These are phyloP conservation scores for Pseudocercospora vitis DNA, from an alignment of 2,329 filamentous ascomycete genomes.

Conservation along the genomic window DNA sequence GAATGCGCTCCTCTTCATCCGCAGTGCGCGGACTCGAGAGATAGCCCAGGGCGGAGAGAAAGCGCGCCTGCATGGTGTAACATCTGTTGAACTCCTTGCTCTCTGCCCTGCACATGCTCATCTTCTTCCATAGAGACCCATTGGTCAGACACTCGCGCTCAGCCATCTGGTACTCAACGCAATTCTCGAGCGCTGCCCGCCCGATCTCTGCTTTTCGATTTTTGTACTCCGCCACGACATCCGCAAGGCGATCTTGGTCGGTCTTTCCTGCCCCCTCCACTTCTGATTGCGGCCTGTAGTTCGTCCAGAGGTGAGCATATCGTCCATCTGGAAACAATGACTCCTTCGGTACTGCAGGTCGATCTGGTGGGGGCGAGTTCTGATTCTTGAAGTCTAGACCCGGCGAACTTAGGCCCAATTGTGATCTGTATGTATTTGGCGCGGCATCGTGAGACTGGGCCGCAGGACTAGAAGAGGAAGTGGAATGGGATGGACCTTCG, in stretches of 20 bases:
- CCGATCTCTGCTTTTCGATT: slow-evolving; percentile 76
- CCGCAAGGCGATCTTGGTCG: slow-evolving; percentile 76
- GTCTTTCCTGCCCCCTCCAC: slow-evolving; percentile 69
- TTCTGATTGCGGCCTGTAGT: slow-evolving; percentile 71
- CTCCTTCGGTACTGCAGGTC: slow-evolving; percentile 48
- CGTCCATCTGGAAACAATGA: slow-evolving; percentile 68
- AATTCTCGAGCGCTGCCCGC: slow-evolving; percentile 86
- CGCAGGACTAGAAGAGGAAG: slow-evolving; percentile 2
- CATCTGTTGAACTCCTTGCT: slow-evolving; percentile 79
- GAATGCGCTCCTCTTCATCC: slow-evolving; percentile 77
- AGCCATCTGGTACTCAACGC: slow-evolving; percentile 79
- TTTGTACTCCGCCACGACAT: slow-evolving; percentile 82
- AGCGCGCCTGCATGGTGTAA: slow-evolving; percentile 86
- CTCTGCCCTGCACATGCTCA: slow-evolving; percentile 80
- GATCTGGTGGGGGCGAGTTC: slow-evolving; percentile 28
- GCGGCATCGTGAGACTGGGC: slow-evolving; percentile 34
- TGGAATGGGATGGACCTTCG: slow-evolving; percentile 20
- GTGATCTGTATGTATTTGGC: slow-evolving; percentile 34
- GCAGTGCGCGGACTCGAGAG: slow-evolving; percentile 65
- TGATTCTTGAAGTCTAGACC: slow-evolving; percentile 27
- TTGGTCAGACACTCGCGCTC: slow-evolving; percentile 78
- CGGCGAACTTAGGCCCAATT: slow-evolving; percentile 31
- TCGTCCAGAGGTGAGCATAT: slow-evolving; percentile 89
- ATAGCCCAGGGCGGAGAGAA: slow-evolving; percentile 88
- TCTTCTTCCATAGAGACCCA: slow-evolving; percentile 65